These are phyloP conservation scores for Naematelia aurantialba DNA, from an alignment of 768 basidiomycete genomes.

Conservation along the genomic window DNA sequence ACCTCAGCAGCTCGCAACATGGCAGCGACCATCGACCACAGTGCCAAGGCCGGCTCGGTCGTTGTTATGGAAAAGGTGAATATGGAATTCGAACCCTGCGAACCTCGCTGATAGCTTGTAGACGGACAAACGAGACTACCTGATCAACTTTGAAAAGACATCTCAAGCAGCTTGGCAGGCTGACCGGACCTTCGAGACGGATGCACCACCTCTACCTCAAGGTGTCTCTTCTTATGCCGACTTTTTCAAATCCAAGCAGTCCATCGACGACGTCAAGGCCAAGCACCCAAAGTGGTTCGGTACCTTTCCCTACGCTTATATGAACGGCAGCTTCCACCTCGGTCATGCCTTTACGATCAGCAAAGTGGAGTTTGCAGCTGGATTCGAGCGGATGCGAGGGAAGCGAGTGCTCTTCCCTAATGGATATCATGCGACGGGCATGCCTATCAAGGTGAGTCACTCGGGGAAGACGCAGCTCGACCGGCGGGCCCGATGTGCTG, in stretches of 20 bases:
- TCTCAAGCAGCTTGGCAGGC: constrained; percentile 79
- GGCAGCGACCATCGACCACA: constrained; percentile 34
- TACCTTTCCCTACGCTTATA: constrained; percentile 93
- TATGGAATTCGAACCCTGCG: not conserved
- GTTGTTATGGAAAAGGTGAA: constrained; percentile 49
- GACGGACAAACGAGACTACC: constrained; percentile 89
- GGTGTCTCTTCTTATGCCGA: constrained; percentile 54
- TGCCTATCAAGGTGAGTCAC: constrained; percentile 91
- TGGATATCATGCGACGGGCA: constrained; percentile 94
- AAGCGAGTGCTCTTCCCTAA: constrained; percentile 95
- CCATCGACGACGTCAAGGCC: constrained; percentile 61
- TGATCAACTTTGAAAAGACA: constrained; percentile 75
- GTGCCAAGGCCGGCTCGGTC: constrained; percentile 38
- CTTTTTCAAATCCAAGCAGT: constrained; percentile 58
- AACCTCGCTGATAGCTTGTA: constrained; percentile 49
- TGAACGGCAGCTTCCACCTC: constrained; percentile 95
- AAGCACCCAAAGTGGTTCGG: constrained; percentile 96
- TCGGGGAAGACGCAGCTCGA: not conserved
- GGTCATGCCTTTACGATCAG: constrained; percentile 98
- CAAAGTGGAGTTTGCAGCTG: constrained; percentile 94
- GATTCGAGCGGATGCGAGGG: constrained; percentile 90
- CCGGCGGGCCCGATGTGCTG: too few species aligned
- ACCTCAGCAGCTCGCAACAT: constrained; percentile 19
- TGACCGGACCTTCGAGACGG: constrained; percentile 75
- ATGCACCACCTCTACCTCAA: constrained; percentile 65